These are phyloP conservation scores for Claviceps paspali DNA, from an alignment of 2,329 filamentous ascomycete species.

Conservation along the genomic window DNA sequence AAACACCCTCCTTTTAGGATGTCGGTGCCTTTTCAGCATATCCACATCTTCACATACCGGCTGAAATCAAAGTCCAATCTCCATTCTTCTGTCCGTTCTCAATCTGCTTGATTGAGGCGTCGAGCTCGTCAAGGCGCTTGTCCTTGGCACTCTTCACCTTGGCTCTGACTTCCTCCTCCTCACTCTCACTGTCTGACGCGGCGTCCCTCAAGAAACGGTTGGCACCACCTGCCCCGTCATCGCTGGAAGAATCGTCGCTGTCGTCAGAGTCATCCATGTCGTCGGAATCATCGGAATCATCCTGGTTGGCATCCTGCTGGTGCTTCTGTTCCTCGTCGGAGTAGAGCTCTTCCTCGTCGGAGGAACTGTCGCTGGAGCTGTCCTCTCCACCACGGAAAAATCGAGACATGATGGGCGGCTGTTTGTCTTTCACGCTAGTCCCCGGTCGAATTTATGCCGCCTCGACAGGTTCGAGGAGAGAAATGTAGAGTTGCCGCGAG, in stretches of 20 bases:
- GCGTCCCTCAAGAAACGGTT: slow-evolving; percentile 71
- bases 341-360: slow-evolving; percentile 93
- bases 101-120: slow-evolving; percentile 76
- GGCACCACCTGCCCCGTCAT: slow-evolving; percentile 56
- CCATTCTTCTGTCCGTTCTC: slow-evolving; percentile 96
- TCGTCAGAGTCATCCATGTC: slow-evolving; percentile 34
- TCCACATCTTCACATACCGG: slow-evolving; percentile 41
- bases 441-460: slow-evolving; percentile 2
- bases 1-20: neutral
- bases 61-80: slow-evolving; percentile 87
- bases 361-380: slow-evolving; percentile 91
- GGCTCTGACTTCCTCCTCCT: slow-evolving; percentile 72
- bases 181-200: slow-evolving; percentile 62
- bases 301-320: slow-evolving; percentile 23
- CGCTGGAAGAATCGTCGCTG: slow-evolving; percentile 42
- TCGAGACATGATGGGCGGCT: slow-evolving; percentile 61
- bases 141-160: slow-evolving; percentile 96
- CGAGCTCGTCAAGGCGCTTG: slow-evolving; percentile 89
- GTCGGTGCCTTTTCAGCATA: neutral
- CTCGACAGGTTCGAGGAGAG: slow-evolving; percentile 9
- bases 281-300: slow-evolving; percentile 22
- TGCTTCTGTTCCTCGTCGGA: slow-evolving; percentile 27
- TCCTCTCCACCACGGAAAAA: slow-evolving; percentile 88
- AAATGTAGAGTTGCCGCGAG: slow-evolving; percentile 11
- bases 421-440: slow-evolving; percentile 7